Percentiles rank a stretch among this genome's conserved stretches.
phyloP scores from a whole-genome alignment of 2,329 filamentous ascomycete species.

The Trichoderma sp. region DNA sequence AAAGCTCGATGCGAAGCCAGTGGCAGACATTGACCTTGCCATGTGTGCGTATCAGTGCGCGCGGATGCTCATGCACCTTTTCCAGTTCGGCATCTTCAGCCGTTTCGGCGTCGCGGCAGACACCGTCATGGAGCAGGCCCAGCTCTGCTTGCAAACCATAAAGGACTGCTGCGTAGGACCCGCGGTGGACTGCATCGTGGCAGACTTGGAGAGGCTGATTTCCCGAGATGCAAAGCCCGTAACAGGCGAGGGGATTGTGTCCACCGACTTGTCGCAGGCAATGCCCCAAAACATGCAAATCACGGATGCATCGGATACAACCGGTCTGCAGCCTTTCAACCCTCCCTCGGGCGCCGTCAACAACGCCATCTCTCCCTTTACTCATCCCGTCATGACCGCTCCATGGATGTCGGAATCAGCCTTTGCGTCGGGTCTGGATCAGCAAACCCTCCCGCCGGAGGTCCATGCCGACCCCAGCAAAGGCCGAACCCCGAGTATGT shows the following conservation, averaged over 20 bases:
- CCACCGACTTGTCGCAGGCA: constrained; percentile 20
- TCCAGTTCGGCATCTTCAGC: constrained; percentile 40
- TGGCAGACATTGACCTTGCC: constrained; percentile 54
- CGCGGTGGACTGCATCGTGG: constrained; percentile 45
- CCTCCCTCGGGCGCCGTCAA: neutral
- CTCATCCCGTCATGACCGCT: constrained; percentile 31
- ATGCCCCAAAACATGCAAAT: constrained; percentile 27
- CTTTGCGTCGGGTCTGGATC: constrained; percentile 19
- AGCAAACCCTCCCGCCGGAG: neutral
- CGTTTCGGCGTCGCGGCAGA: constrained; percentile 46
- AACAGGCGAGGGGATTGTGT: neutral
- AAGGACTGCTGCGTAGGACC: constrained; percentile 50
- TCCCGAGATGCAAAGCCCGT: constrained; percentile 39
- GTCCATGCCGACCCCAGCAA: neutral
- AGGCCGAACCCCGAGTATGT: constrained; percentile 21
- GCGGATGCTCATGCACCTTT: constrained; percentile 50
- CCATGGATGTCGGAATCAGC: constrained; percentile 31
- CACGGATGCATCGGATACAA: constrained; percentile 28
- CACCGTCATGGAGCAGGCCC: constrained; percentile 47
- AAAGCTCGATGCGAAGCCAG: constrained; percentile 49
- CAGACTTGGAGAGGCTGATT: constrained; percentile 52
- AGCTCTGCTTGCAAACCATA: constrained; percentile 50
- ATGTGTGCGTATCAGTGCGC: constrained; percentile 55
- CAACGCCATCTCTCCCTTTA: constrained; percentile 30
- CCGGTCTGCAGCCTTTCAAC: constrained; percentile 3